Evolutionary conservation across 495 filamentous ascomycete species (phyloP), one percentile per base, ranked within the genome.

Genomic region (Oidiodendron maius): DNA sequence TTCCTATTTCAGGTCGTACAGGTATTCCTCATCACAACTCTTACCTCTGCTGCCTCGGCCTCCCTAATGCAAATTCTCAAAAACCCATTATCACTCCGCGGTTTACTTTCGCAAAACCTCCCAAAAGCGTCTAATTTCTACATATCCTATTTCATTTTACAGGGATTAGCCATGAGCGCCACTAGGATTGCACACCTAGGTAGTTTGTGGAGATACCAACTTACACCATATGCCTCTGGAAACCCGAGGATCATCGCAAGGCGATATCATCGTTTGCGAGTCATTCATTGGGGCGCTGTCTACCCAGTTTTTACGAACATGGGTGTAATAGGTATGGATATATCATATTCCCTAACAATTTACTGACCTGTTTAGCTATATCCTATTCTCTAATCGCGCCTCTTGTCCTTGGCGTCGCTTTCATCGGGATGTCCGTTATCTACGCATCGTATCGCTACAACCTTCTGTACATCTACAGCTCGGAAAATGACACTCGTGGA

Each of bases 401-500:
- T 0, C 65, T 97, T 40, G 83, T 96, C 57, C 71, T 96, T 38
- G 88, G 83, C 22, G 96, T 96, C 65, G 85, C 86, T 24, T 80
- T 81, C 16, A 70, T 96, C 41, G 91, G 86, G 45, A 70, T 97
- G 40, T 83, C 76, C 47, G 71, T 96, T 44, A 86, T 98, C 66
- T 96, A 96, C 67, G 71, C 95, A 41, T 88, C 89, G 48, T 96
- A 87, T 76, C 81, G 89, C 4, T 97, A 96, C 74, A 95, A 98
- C 62, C 61, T 97, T 55, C 76, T 98, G 37, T 98, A 93, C 66
- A 85, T 95, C 45, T 87, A 83, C 46, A 86, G 91, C 55, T 78
- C 84, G 18, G 56, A 74, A 44, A 83, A 95, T 59, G 91, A 98
- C 68, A 96, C 90, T 15, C 87, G 93, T 51, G 93, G 93, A 42